A percentile compares a stretch with the other conserved stretches of the same genome.
Evolutionary conservation across 352 stramenopile species (phyloP).

Genomic region (Saprolegnia diclina): DNA sequence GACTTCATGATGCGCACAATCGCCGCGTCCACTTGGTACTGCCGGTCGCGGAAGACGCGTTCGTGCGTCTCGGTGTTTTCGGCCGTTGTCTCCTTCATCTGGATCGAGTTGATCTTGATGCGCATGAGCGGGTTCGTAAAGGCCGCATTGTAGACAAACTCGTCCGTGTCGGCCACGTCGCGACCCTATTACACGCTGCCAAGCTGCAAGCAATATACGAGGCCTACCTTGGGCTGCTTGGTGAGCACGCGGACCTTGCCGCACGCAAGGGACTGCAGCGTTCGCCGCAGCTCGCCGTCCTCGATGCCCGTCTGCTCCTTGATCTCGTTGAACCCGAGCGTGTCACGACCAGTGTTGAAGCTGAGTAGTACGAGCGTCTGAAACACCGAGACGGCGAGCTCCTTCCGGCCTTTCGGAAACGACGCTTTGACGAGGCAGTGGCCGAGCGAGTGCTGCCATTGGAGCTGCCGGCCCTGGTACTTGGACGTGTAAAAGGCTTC

Average conservation of each 20-base stretch:
- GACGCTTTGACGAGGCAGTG: constrained; percentile 83
- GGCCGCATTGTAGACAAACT: constrained; percentile 79
- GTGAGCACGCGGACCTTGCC: constrained; percentile 85
- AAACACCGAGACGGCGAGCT: constrained; percentile 82
- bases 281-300: constrained; percentile 84
- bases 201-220: background rate
- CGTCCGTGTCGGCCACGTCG: constrained; percentile 78
- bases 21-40: constrained; percentile 93
- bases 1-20: constrained; percentile 99
- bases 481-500: constrained; percentile 86
- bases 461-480: constrained; percentile 83
- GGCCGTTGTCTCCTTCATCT: constrained; percentile 92
- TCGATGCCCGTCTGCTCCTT: constrained; percentile 86
- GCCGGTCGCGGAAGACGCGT: constrained; percentile 88
- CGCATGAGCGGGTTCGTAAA: constrained; percentile 86
- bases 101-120: constrained; percentile 94
- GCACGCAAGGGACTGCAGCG: constrained; percentile 84
- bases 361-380: constrained; percentile 84
- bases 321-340: constrained; percentile 79
- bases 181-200: constrained; percentile 37
- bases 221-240: constrained; percentile 63
- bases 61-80: constrained; percentile 93
- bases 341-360: constrained; percentile 58
- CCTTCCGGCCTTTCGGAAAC: constrained; percentile 79
- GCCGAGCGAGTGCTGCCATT: constrained; percentile 88